Base-by-base conservation (phyloP, 495 filamentous ascomycete species). In the Tetracladium setigerum region DNA sequence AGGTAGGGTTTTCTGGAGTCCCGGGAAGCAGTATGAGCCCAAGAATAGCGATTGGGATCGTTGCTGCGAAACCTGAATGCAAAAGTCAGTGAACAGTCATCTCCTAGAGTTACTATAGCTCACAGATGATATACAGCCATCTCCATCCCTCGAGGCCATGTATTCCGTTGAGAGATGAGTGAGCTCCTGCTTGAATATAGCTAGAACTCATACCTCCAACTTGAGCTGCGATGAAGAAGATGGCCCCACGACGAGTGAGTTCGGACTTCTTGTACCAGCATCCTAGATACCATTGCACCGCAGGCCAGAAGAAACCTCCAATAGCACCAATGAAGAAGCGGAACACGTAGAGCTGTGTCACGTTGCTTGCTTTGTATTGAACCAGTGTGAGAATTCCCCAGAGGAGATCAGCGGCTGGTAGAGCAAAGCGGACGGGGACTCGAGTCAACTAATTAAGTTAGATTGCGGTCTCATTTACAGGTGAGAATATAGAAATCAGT, bases 61-160 rank as follows among this genome's bases (percentile, higher is more conserved):
- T 58, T 18, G 60, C 62, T 9, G 61, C 24, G 34, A 56, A 52
- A 22, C 52, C 49, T 52, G 14, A n/a, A n/a, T n/a, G n/a, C n/a
- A n/a, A n/a, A n/a, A n/a, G 37, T 39, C 19, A 14, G 32, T 18
- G 27, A 17, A 0, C n/a, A 45, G n/a, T 27, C 13, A 17, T 19
- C 22, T 41, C 43, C 22, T 19, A 37, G 32, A 12, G 13, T 27
- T 47, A 6, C 8, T 43, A 58, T 53, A n/a, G n/a, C n/a, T n/a
- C n/a, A n/a, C 57, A 54, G 42, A 75, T 62, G 39, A 83, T 71
- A 46, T 82, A 85, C n/a, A 83, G 53, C 81, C 81, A 84, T n/a
- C 79, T 59, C 81, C 81, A 85, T 0, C 78, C 81, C 0, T 62
- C 58, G 0, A 82, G 60, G 0, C 77, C 78, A 19, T 63, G 48